Evolutionary conservation across 179 eudicot genomes (phyloP).

Genomic region (Actinidia chinensis): DNA sequence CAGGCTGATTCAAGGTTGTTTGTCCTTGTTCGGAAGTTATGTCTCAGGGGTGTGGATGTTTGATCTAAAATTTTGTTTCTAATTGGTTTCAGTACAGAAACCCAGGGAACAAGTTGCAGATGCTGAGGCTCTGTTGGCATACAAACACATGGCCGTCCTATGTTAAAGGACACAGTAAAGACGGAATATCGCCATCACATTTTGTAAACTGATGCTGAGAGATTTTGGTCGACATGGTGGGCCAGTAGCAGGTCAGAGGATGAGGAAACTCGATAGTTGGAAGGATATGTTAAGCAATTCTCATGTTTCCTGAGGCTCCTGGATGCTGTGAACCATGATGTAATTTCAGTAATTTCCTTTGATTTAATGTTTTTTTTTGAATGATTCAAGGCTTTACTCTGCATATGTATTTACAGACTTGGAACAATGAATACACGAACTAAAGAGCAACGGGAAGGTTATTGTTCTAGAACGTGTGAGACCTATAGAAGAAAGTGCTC

Average conservation of each 20-base stretch:
- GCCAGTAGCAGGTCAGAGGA: constrained; percentile 44
- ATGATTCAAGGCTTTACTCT: not conserved
- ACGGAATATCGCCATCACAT: constrained; percentile 75
- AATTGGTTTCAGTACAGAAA: constrained; percentile 55
- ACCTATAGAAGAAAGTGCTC: too few species aligned
- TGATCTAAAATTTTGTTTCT: not conserved
- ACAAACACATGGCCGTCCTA: constrained; percentile 61
- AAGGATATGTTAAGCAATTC: constrained; percentile 66
- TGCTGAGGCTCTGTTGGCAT: constrained; percentile 86
- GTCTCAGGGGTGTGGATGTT: not conserved
- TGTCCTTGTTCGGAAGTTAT: not conserved
- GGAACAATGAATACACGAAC: constrained; percentile 87
- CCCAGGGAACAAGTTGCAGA: constrained; percentile 98
- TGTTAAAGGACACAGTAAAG: constrained; percentile 69
- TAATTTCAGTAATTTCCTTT: constrained; percentile 21
- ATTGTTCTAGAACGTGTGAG: constrained; percentile 49
- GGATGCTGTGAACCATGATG: constrained; percentile 92
- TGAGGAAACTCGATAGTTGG: constrained; percentile 54
- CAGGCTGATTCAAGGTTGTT: not conserved
- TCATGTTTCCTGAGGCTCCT: constrained; percentile 52
- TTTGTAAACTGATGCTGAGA: constrained; percentile 59
- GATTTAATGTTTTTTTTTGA: not conserved
- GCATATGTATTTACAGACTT: constrained; percentile 49
- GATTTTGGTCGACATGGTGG: constrained; percentile 54
- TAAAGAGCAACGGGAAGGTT: constrained; percentile 62